Evolutionary conservation across 257 asterid species (phyloP).

Genomic region (Lantana camara): DNA sequence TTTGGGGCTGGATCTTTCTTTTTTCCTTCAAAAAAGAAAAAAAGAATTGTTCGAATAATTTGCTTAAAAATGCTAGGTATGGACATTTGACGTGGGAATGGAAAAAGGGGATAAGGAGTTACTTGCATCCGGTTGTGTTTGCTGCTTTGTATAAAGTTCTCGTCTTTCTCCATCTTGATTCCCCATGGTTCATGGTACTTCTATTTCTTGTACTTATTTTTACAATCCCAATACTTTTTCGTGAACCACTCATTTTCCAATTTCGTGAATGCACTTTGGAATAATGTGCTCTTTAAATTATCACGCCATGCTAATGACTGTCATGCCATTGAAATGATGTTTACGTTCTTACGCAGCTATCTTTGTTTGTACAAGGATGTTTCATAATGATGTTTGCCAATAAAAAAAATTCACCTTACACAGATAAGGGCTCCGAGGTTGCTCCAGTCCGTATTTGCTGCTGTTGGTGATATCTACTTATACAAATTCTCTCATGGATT

Average conservation of each 20-base stretch:
- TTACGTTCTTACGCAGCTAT: background rate
- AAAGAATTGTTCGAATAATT: constrained; percentile 7
- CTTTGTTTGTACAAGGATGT: background rate
- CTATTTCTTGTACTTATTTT: constrained; percentile 2
- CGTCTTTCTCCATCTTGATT: constrained; percentile 64
- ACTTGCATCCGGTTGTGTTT: constrained; percentile 85
- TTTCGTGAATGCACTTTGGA: background rate
- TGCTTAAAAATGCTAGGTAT: constrained; percentile 44
- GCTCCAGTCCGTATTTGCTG: constrained; percentile 77
- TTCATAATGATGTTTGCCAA: background rate
- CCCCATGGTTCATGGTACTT: constrained; percentile 90
- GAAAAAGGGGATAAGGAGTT: constrained; percentile 86
- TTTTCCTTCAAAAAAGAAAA: no score
- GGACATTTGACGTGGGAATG: constrained; percentile 80
- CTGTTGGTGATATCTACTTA: constrained; percentile 80
- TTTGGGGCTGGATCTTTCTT: background rate
- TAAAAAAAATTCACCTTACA: constrained; percentile 10
- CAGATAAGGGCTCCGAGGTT: constrained; percentile 89
- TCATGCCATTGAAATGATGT: no score
- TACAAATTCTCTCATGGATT: constrained; percentile 66
- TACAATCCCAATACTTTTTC: background rate
- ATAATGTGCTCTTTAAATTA: background rate
- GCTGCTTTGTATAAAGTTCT: constrained; percentile 81
- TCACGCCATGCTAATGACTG: background rate
- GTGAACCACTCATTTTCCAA: background rate